These are phyloP conservation scores for Fusarium sp. DNA, from an alignment of 2,329 filamentous ascomycete genomes.

Conservation along the genomic window DNA sequence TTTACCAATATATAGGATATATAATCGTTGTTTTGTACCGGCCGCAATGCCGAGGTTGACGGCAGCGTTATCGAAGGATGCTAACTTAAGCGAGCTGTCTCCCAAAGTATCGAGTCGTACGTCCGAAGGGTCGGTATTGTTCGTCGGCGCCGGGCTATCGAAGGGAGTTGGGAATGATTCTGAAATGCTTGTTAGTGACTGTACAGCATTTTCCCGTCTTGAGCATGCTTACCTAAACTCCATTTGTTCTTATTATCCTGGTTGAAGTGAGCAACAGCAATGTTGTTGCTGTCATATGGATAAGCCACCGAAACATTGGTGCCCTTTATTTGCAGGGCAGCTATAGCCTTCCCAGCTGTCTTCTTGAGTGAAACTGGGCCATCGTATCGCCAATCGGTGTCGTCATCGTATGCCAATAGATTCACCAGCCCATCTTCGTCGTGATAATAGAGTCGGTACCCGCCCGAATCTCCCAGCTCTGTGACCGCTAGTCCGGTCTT, in stretches of 20 bases:
- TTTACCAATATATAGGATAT: slow-evolving; percentile 28
- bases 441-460: slow-evolving; percentile 40
- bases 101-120: slow-evolving; percentile 21
- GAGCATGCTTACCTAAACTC: slow-evolving; percentile 8
- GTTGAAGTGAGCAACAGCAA: slow-evolving; percentile 20
- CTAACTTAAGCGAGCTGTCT: slow-evolving; percentile 1
- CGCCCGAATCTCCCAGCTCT: slow-evolving; percentile 36
- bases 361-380: slow-evolving; percentile 34
- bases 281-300: slow-evolving; percentile 32
- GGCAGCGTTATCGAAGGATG: slow-evolving; percentile 8
- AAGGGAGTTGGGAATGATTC: slow-evolving; percentile 34
- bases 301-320: slow-evolving; percentile 37
- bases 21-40: background rate
- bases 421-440: slow-evolving; percentile 33
- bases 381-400: slow-evolving; percentile 40
- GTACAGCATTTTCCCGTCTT: fast-evolving
- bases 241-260: slow-evolving; percentile 30
- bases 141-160: slow-evolving; percentile 31
- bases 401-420: slow-evolving; percentile 39
- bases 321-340: slow-evolving; percentile 17
- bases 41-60: slow-evolving; percentile 8
- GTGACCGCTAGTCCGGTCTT: slow-evolving; percentile 33
- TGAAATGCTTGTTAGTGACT: slow-evolving; percentile 1
- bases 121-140: slow-evolving; percentile 21
- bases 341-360: slow-evolving; percentile 15